A percentile compares a stretch with the other conserved stretches of the same genome.
phyloP scores from a whole-genome alignment of 2,329 filamentous ascomycete species.

The Cadophora sp. region DNA sequence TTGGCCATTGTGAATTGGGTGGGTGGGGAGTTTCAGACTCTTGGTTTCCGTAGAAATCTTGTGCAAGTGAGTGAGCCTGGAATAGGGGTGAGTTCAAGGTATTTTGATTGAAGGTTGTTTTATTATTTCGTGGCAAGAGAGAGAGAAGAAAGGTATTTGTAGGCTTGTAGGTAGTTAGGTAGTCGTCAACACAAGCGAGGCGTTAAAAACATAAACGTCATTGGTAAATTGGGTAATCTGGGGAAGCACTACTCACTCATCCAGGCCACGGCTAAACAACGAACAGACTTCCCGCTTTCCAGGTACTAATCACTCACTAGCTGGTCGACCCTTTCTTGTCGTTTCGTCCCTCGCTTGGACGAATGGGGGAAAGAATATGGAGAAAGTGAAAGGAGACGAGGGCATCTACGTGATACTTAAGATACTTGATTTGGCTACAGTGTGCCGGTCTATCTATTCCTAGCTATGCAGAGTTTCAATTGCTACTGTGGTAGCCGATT shows the following conservation, averaged over 20 bases:
- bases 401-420: too few species aligned
- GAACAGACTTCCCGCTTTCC: not conserved
- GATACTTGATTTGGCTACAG: not conserved
- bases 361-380: too few species aligned
- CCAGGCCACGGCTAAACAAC: not conserved
- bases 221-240: not conserved
- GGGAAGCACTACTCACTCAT: not conserved
- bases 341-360: too few species aligned
- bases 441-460: not conserved
- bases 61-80: too few species aligned
- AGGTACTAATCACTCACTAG: not conserved
- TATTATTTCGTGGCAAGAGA: not conserved
- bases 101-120: not conserved
- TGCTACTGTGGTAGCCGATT: not conserved
- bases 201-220: conserved; percentile 13
- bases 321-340: not conserved
- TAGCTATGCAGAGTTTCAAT: not conserved
- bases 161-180: not conserved
- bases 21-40: not conserved
- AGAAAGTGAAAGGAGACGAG: too few species aligned
- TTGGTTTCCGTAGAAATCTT: too few species aligned
- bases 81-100: not conserved
- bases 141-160: not conserved
- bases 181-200: not conserved
- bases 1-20: conserved; percentile 34